These are phyloP conservation scores for Euphorbia lathyris DNA, from an alignment of 345 rosid species.

Conservation along the genomic window DNA sequence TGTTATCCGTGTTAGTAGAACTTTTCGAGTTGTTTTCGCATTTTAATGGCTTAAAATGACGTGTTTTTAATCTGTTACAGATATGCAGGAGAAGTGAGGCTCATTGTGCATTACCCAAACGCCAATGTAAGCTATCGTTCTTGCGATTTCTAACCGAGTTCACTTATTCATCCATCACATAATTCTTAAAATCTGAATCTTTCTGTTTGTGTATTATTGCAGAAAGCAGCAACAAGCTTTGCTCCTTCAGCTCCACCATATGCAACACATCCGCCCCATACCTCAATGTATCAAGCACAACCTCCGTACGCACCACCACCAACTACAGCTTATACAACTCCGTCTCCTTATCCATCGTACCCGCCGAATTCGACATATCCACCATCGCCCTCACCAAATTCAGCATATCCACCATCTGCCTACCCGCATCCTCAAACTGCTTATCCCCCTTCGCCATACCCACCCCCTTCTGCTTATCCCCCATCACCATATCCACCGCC, in stretches of 20 bases:
- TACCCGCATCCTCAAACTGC: conserved; percentile 11
- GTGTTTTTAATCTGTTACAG: conserved; percentile 35
- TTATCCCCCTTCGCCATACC: conserved; percentile 23
- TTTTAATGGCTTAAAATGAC: neutral
- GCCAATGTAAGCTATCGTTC: conserved; percentile 49
- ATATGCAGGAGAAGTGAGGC: conserved; percentile 72
- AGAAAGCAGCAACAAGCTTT: conserved; percentile 40
- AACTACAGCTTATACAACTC: conserved; percentile 15
- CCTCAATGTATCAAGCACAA: conserved; percentile 13
- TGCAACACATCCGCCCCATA: conserved; percentile 10
- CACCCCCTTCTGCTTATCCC: conserved; percentile 28
- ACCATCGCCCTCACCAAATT: too few species aligned
- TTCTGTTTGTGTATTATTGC: conserved; percentile 21
- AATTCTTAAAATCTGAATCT: conserved; percentile 5
- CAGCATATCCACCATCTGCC: conserved; percentile 20
- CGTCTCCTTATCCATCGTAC: conserved; percentile 23
- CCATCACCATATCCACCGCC: conserved; percentile 26
- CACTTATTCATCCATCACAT: neutral
- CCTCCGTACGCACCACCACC: conserved; percentile 31
- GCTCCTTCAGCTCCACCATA: conserved; percentile 49
- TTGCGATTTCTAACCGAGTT: neutral
- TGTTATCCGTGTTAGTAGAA: too few species aligned
- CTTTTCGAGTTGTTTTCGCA: neutral
- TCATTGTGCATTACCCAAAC: conserved; percentile 62
- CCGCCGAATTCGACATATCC: conserved; percentile 24